Evolutionary conservation across 352 stramenopile species (phyloP).

Genomic region (Globisporangium acanthophoron): DNA sequence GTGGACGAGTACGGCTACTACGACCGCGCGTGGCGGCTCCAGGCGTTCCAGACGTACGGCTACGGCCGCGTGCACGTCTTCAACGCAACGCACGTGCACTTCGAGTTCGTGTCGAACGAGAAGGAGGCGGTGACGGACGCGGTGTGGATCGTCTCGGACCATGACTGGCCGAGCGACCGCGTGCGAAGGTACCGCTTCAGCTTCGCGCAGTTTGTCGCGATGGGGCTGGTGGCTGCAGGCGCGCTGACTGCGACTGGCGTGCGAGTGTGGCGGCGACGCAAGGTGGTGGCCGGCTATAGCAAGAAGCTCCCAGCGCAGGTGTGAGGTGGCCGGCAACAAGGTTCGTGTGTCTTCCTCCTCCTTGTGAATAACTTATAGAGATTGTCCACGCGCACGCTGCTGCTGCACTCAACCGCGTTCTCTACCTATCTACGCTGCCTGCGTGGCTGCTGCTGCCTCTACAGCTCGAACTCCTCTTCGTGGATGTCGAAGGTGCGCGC

Average conservation of each 20-base stretch:
- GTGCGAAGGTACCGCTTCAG: conserved; percentile 18
- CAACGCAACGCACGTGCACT: conserved; percentile 43
- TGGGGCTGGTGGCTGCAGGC: neutral
- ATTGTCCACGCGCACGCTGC: neutral
- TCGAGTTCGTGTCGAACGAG: conserved; percentile 44
- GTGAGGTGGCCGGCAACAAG: neutral
- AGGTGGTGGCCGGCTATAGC: neutral
- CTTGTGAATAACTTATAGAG: conserved; percentile 4
- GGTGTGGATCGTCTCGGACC: conserved; percentile 42
- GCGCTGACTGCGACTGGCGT: neutral
- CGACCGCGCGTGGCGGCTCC: conserved; percentile 21
- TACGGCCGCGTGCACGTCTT: conserved; percentile 53
- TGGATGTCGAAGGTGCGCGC: conserved; percentile 20
- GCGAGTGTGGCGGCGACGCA: neutral
- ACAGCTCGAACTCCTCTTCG: conserved; percentile 21
- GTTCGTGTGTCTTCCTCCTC: no score
- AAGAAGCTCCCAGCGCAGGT: neutral
- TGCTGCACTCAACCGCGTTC: neutral
- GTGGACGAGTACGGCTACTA: conserved; percentile 40
- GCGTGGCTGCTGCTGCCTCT: neutral
- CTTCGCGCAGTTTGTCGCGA: neutral
- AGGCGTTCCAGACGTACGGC: conserved; percentile 36
- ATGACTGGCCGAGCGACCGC: conserved; percentile 36
- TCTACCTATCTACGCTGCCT: neutral
- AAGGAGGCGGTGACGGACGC: conserved; percentile 4